Percentiles rank a stretch among this genome's conserved stretches.
Conservation (phyloP, 2,329 filamentous ascomycete genomes). For the Stagonosporopsis vannaccii region DNA sequence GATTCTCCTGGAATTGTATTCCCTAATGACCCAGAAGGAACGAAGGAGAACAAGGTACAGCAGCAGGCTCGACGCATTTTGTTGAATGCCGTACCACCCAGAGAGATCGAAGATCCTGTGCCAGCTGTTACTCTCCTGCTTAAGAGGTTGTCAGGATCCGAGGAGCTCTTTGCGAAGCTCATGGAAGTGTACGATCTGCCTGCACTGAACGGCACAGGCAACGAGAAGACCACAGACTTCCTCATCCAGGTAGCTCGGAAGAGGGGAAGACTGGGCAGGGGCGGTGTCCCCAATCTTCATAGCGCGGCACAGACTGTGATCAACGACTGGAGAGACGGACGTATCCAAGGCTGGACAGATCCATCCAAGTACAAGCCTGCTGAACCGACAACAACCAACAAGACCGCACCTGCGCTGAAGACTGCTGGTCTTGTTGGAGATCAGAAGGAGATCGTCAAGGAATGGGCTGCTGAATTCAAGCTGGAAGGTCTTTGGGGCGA, state of each 20-base stretch:
- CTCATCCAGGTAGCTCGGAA: slow-evolving; percentile 94
- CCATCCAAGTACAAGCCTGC: slow-evolving; percentile 72
- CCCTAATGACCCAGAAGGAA: slow-evolving; percentile 66
- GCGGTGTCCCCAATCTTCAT: slow-evolving; percentile 87
- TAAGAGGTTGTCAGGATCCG: slow-evolving; percentile 75
- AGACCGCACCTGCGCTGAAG: slow-evolving; percentile 44
- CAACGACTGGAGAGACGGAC: slow-evolving; percentile 94
- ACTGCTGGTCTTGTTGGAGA: slow-evolving; percentile 59
- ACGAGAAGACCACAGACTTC: slow-evolving; percentile 87
- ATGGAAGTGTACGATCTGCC: slow-evolving; percentile 85
- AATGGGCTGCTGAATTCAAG: slow-evolving; percentile 95
- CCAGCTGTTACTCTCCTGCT: slow-evolving; percentile 87
- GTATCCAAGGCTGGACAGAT: slow-evolving; percentile 91
- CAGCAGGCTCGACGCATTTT: slow-evolving; percentile 83
- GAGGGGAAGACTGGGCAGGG: slow-evolving; percentile 84
- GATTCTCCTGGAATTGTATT: slow-evolving; percentile 96
- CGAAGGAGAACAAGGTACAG: slow-evolving; percentile 65
- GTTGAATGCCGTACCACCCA: slow-evolving; percentile 89
- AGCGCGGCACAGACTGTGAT: slow-evolving; percentile 92
- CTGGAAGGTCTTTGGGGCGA: slow-evolving; percentile 91
- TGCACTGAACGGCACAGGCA: slow-evolving; percentile 71
- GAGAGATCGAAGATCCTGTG: slow-evolving; percentile 91
- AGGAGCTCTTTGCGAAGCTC: slow-evolving; percentile 79
- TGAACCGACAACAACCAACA: slow-evolving; percentile 48
- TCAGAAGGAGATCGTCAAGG: slow-evolving; percentile 83